Base-by-base conservation (phyloP, 2,329 filamentous ascomycete genomes). In the Colletotrichum orchidophilum region DNA sequence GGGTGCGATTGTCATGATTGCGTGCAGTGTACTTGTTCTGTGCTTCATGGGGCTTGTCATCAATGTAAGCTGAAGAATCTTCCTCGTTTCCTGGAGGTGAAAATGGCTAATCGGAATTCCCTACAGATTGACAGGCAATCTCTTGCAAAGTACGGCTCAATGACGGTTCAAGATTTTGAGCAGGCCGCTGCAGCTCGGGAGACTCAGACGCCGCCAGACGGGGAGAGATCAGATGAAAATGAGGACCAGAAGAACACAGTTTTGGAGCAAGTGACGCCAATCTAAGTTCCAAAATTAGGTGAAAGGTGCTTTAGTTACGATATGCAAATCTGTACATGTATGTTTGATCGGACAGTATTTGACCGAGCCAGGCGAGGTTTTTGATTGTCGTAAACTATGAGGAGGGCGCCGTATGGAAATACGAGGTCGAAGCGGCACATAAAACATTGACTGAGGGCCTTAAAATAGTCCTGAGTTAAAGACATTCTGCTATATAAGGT, bases 1-100 rank as follows among this genome's bases (percentile, higher is more conserved):
- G 59, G 81, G 81, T 0, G 78, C 75, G 8, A 80, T 82, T 39
- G 73, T 80, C 1, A 80, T 82, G 77, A 77, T 82, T 7, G 69
- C 74, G 4, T 70, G 70, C 42, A 72, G 70, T 18, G 50, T 62
- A 3, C 39, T 72, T 18, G 71, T 73, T 33, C 57, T 73, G 15
- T 24, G 33, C 4, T 72, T 72, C 21, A 72, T 73, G 69, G 67
- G 62, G 9, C 50, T 72, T 5, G 65, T 73, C 5, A 61, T 59
- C 55, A 72, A 69, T 69, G 72, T 72, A 53, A 27, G 72, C 52
- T 21, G 6, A 13, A 11, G 8, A 3, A 53, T 49, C 29, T 8
- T 31, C 7, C 24, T 8, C 4, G 13, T 7, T 13, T 42, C 5
- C 35, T 5, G 18, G 2, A 46, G 8, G 11, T 21, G 39, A 11